Conservation (phyloP, 129 eudicot species). For the Tagetes patula region DNA sequence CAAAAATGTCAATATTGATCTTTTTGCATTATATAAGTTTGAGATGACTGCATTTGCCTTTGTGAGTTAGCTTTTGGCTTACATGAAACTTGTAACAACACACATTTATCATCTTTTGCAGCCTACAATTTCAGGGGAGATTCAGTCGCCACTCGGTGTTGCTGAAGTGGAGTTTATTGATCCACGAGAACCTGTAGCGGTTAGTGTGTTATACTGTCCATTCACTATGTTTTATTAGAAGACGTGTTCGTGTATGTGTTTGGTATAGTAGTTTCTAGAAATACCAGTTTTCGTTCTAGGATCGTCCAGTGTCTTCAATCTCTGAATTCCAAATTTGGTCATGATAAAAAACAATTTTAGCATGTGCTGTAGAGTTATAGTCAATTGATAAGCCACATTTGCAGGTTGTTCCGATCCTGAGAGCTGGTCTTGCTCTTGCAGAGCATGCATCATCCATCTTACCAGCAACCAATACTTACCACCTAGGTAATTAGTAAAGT, state of each 20-base stretch:
- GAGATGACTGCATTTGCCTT: neutral
- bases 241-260: neutral
- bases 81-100: neutral
- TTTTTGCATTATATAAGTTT: neutral
- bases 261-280: neutral
- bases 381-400: constrained; percentile 8
- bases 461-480: constrained; percentile 90
- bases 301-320: neutral
- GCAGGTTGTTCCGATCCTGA: constrained; percentile 91
- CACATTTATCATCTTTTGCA: constrained; percentile 28
- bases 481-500: constrained; percentile 58
- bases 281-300: neutral
- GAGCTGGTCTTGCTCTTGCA: constrained; percentile 99
- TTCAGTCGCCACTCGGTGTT: constrained; percentile 81
- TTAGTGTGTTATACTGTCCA: constrained; percentile 39
- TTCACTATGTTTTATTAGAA: constrained; percentile 9
- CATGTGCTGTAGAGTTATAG: no score
- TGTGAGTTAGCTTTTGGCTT: constrained; percentile 14
- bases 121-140: constrained; percentile 92
- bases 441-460: constrained; percentile 85
- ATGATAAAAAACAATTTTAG: neutral
- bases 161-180: constrained; percentile 88
- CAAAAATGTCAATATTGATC: neutral
- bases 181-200: constrained; percentile 95
- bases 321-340: neutral